A percentile compares a stretch with the other conserved stretches of the same genome.
phyloP scores from a whole-genome alignment of 495 filamentous ascomycete species.

The Hyaloscypha hepaticicola region DNA sequence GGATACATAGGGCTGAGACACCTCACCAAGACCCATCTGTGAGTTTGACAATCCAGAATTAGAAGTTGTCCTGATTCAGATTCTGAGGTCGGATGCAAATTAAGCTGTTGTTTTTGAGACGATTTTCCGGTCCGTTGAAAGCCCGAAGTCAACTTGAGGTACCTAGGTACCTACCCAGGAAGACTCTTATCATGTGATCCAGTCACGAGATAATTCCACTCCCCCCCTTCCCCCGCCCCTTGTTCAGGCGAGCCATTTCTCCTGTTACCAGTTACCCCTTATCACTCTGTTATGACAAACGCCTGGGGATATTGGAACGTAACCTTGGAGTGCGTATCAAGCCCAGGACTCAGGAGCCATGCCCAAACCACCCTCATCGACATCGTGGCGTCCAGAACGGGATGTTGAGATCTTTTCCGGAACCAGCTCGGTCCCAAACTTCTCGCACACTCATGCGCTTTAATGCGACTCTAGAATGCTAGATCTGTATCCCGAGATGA shows the following conservation, averaged over 20 bases:
- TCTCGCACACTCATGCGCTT: background rate
- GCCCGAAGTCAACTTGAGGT: too few relatives aligned
- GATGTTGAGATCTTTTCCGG: background rate
- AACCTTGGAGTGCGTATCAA: background rate
- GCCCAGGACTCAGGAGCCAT: background rate
- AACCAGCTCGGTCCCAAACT: constrained; percentile 9
- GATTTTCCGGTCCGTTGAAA: background rate
- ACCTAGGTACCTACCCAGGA: too few relatives aligned
- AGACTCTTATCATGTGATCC: background rate
- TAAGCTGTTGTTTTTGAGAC: background rate
- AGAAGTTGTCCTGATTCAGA: too few relatives aligned
- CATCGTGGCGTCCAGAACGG: background rate
- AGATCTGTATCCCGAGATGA: constrained; percentile 12
- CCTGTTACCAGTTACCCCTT: background rate
- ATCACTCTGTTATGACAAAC: background rate
- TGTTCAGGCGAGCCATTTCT: background rate
- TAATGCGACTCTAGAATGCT: background rate
- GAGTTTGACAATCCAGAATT: too few relatives aligned
- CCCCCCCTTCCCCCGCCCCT: too few relatives aligned
- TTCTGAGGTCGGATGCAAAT: too few relatives aligned
- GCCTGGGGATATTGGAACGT: background rate
- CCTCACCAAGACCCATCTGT: too few relatives aligned
- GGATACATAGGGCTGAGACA: too few relatives aligned
- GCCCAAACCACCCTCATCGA: background rate
- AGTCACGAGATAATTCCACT: background rate